Evolutionary conservation across 305 asterid genomes (phyloP).

Genomic region (Fraxinus ornus): DNA sequence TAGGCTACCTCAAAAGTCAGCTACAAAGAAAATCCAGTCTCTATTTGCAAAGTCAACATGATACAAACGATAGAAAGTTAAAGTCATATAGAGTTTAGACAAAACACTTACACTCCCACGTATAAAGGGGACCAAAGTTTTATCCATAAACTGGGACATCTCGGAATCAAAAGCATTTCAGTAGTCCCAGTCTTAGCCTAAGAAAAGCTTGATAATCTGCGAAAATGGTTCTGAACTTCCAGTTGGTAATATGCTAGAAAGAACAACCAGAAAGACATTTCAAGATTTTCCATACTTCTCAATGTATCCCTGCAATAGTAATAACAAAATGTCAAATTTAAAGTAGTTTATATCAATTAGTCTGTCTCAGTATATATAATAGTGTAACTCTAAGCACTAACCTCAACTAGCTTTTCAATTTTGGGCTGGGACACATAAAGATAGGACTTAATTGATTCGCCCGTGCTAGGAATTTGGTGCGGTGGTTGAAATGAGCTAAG

Average conservation of each 20-base stretch:
- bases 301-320: slow-evolving; percentile 74
- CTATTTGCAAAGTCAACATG: slow-evolving; percentile 2
- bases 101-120: slow-evolving; percentile 15
- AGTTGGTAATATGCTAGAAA: slow-evolving; percentile 17
- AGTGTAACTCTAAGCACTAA: slow-evolving; percentile 41
- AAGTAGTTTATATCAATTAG: slow-evolving; percentile 19
- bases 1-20: background rate
- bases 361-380: slow-evolving; percentile 18
- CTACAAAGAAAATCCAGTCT: background rate
- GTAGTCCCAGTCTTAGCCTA: slow-evolving; percentile 18
- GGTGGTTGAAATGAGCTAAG: slow-evolving; percentile 51
- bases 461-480: slow-evolving; percentile 63
- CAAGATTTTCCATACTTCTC: slow-evolving; percentile 59
- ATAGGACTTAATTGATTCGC: slow-evolving; percentile 53
- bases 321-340: slow-evolving; percentile 33
- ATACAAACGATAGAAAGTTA: slow-evolving; percentile 16
- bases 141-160: slow-evolving; percentile 21
- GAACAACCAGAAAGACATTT: slow-evolving; percentile 30
- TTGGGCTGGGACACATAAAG: slow-evolving; percentile 55
- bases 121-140: slow-evolving; percentile 21
- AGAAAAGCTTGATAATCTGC: slow-evolving; percentile 14
- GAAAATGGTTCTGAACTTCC: slow-evolving; percentile 34
- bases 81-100: slow-evolving; percentile 19
- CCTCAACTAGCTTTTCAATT: slow-evolving; percentile 81
- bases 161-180: slow-evolving; percentile 22